Evolutionary conservation across 495 filamentous ascomycete genomes (phyloP), one percentile per base, ranked within the genome.

Genomic region (Podospora pseudopauciseta): DNA sequence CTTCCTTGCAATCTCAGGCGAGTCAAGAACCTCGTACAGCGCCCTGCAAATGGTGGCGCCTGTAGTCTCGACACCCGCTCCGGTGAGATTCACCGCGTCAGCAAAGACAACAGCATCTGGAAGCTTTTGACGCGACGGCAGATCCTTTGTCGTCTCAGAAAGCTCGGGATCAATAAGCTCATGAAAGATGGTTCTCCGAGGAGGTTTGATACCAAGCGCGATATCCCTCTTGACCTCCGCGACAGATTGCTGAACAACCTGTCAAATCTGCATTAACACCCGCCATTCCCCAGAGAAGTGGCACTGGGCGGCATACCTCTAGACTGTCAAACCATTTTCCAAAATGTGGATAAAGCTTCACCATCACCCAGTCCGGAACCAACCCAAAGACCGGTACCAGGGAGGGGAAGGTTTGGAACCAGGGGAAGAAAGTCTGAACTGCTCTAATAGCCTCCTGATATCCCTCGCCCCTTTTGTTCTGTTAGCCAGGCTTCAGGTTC

Each of bases 61-160:
- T 1, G 81, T 82, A 0, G 80, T 84, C 64, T 82, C 81, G 0
- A 78, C 65, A 0, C 78, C 76, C 3, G 78, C 81, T 3, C 67
- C 76, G 11, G 78, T 69, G 13, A 82, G 56, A 27, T 70, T 73
- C 26, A 73, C 74, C 1, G 76, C 77, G 65, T 81, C 80, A 49
- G 74, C 75, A 44, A 75, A 68, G 3, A 72, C 65, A 27, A 62
- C 15, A 2, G 44, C n/a, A 30, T 70, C 67, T 67, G 67, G 79
- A 67, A 49, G 75, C 67, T 11, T 70, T 11, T 49, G 39, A 13
- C 15, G 13, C 65, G 11, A 70, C 59, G 5, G 58, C 55, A 7
- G 71, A 74, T 19, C 76, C 71, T 58, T 68, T 28, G 9, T 66
- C 49, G 1, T 73, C 71, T 26, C 79, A n/a, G 55, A 2, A 23